A percentile compares a stretch with the other conserved stretches of the same genome.
Conservation (phyloP, 306 rosid genomes). For the Trichosanthes truncata region DNA sequence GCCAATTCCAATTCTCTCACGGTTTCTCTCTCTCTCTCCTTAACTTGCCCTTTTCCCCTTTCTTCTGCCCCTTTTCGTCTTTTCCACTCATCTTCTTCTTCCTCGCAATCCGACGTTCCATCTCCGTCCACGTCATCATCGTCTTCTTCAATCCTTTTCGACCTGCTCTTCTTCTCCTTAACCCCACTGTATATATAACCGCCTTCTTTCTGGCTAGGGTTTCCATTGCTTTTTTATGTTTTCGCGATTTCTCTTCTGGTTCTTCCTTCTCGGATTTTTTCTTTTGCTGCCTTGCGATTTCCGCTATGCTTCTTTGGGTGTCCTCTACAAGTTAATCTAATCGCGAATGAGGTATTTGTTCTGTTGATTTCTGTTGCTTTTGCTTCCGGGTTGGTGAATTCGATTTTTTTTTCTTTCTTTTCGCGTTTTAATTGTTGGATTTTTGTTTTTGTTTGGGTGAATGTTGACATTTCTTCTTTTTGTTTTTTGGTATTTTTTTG, state of each 20-base stretch:
- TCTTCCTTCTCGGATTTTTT: conserved; percentile 9
- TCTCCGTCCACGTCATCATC: conserved; percentile 13
- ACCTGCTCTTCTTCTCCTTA: conserved; percentile 11
- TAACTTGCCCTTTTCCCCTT: not conserved
- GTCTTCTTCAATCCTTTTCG: conserved; percentile 12
- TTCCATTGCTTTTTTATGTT: conserved; percentile 8
- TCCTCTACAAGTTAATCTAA: not conserved
- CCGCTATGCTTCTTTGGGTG: not conserved
- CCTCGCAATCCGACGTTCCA: conserved; percentile 12
- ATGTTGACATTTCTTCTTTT: conserved; percentile 14
- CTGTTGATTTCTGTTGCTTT: not conserved
- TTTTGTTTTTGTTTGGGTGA: not conserved
- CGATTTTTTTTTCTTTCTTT: not conserved
- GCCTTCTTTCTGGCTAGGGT: conserved; percentile 47
- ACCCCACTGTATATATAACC: conserved; percentile 19
- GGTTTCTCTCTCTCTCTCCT: not conserved
- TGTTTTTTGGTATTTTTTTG: not conserved
- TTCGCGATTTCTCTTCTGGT: not conserved
- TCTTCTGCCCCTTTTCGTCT: conserved; percentile 13
- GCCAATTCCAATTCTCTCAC: not conserved
- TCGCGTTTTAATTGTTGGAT: not conserved
- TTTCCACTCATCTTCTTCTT: conserved; percentile 14
- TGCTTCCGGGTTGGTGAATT: not conserved
- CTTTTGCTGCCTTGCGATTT: conserved; percentile 1
- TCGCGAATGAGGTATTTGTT: conserved; percentile 34